Percentiles rank a stretch among this genome's conserved stretches.
Conservation (phyloP, 441 rosid species). For the Populus hybrid region DNA sequence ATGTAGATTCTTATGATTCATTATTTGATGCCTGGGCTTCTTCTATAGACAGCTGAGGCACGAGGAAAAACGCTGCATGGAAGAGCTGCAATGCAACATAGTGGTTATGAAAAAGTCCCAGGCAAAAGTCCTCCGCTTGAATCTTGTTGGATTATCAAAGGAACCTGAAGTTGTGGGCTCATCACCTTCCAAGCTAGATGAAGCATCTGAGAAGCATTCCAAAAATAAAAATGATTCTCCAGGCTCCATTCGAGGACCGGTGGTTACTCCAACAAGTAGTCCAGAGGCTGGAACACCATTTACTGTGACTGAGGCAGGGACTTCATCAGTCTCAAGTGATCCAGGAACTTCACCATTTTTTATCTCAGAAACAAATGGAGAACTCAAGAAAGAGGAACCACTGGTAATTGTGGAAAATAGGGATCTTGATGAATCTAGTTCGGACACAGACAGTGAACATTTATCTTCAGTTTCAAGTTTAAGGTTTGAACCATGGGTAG, state of each 20-base stretch:
- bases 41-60: slow-evolving; percentile 69
- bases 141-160: slow-evolving; percentile 70
- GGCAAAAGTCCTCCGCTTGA: slow-evolving; percentile 87
- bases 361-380: slow-evolving; percentile 51
- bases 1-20: slow-evolving; percentile 1
- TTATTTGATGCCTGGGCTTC: slow-evolving; percentile 8
- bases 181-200: slow-evolving; percentile 42
- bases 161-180: slow-evolving; percentile 39
- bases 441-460: slow-evolving; percentile 77
- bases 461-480: slow-evolving; percentile 65
- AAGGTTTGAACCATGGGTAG: slow-evolving; percentile 78
- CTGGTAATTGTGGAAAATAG: slow-evolving; percentile 47
- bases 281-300: slow-evolving; percentile 92
- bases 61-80: slow-evolving; percentile 82
- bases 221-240: slow-evolving; percentile 39
- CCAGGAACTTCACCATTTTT: slow-evolving; percentile 83
- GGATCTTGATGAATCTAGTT: slow-evolving; percentile 57
- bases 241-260: slow-evolving; percentile 64
- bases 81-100: slow-evolving; percentile 91
- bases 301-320: slow-evolving; percentile 82
- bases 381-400: slow-evolving; percentile 62
- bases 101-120: slow-evolving; percentile 90
- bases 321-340: slow-evolving; percentile 96
- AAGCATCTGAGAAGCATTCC: slow-evolving; percentile 38
- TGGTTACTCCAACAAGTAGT: slow-evolving; percentile 89